A percentile compares a stretch with the other conserved stretches of the same genome.
phyloP scores from a whole-genome alignment of 2,329 filamentous ascomycete genomes.

The Colletotrichum sp. region DNA sequence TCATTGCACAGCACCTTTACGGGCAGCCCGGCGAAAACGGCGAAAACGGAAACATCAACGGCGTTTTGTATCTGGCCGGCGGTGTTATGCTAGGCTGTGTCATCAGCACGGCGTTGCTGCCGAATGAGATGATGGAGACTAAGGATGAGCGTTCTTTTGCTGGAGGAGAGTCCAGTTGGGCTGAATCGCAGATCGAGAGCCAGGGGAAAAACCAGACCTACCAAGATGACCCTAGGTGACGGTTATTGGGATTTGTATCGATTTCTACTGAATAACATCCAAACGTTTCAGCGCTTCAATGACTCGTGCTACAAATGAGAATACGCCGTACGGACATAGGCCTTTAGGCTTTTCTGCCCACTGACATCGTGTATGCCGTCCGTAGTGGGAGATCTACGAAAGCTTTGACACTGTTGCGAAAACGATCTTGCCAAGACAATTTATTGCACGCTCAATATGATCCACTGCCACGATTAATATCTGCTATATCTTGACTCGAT shows the following conservation, averaged over 20 bases:
- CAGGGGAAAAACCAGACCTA: neutral
- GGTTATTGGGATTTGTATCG: rapidly evolving
- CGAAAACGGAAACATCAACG: slow-evolving; percentile 20
- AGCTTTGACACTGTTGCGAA: neutral
- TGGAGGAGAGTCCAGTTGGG: neutral
- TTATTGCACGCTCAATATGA: neutral
- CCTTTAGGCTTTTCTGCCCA: neutral
- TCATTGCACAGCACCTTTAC: slow-evolving; percentile 55
- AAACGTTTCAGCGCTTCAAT: neutral
- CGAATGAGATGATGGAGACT: slow-evolving; percentile 40
- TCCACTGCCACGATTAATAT: neutral
- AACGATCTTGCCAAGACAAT: neutral
- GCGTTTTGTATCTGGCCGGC: neutral
- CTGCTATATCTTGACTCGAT: neutral
- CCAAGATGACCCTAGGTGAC: neutral
- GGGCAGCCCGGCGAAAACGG: slow-evolving; percentile 30
- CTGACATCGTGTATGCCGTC: neutral
- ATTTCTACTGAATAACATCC: neutral
- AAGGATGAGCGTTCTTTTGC: slow-evolving; percentile 29
- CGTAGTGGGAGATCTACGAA: neutral
- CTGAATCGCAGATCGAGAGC: neutral
- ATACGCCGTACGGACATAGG: neutral
- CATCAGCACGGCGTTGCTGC: slow-evolving; percentile 53
- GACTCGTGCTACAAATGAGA: neutral
- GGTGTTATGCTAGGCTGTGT: slow-evolving; percentile 57